phyloP scores from a whole-genome alignment of 202 grass and related monocot species.

The Digitaria exilis region DNA sequence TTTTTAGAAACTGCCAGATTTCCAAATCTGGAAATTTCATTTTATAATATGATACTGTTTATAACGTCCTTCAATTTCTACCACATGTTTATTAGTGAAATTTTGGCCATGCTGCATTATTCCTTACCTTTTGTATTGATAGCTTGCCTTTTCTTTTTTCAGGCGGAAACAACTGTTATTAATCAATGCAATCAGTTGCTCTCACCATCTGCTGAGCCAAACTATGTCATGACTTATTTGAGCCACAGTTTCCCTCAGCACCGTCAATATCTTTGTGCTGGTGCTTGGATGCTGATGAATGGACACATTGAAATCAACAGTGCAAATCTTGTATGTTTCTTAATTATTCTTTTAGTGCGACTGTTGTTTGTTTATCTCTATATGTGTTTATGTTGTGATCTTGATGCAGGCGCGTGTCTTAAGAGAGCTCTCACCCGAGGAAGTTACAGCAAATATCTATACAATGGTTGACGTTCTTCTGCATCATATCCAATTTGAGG shows the following conservation, averaged over 20 bases:
- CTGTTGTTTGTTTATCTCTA: constrained; percentile 23
- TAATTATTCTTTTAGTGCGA: constrained; percentile 14
- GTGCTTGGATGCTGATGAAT: constrained; percentile 98
- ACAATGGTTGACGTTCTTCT: constrained; percentile 98
- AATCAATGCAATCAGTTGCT: constrained; percentile 97
- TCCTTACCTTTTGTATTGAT: constrained; percentile 28
- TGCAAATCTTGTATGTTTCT: constrained; percentile 74
- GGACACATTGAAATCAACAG: constrained; percentile 88
- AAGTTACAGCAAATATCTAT: constrained; percentile 98
- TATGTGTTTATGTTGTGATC: constrained; percentile 38
- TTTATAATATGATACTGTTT: constrained; percentile 12
- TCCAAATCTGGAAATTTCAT: constrained; percentile 28
- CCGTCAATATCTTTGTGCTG: constrained; percentile 87
- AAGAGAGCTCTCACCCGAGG: constrained; percentile 92
- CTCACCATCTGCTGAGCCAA: constrained; percentile 79
- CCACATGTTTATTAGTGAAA: constrained; percentile 22
- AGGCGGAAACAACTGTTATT: constrained; percentile 85
- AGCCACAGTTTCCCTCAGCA: constrained; percentile 87
- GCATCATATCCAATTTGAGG: constrained; percentile 89
- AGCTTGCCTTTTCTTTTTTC: constrained; percentile 31
- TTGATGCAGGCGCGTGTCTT: constrained; percentile 80
- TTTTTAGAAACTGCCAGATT: constrained; percentile 6
- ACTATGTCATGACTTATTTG: constrained; percentile 86
- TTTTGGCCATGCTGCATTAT: neutral
- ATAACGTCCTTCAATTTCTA: constrained; percentile 19